A percentile compares a stretch with the other conserved stretches of the same genome.
Conservation (phyloP, 2,329 filamentous ascomycete species). For the Uncinocarpus reesii region DNA sequence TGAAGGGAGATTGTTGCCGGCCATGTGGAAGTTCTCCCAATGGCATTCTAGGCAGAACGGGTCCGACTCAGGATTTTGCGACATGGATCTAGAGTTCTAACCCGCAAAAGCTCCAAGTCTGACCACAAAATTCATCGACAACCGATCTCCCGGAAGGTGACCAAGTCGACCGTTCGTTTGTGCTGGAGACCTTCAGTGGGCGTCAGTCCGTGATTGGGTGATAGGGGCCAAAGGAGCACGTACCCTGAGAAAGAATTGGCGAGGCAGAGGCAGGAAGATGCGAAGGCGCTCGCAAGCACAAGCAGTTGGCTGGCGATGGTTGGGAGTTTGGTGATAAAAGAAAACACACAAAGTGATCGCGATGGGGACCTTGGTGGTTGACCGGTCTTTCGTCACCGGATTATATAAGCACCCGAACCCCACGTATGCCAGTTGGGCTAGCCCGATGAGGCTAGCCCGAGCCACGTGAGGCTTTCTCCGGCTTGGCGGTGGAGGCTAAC, state of each 20-base stretch:
- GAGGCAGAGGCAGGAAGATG: not conserved
- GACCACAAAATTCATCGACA: not conserved
- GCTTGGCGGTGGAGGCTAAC: too few species aligned
- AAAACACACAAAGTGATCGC: not conserved
- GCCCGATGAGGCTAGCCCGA: not conserved
- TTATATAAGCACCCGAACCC: not conserved
- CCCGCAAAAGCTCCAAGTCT: not conserved
- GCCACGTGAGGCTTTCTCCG: too few species aligned
- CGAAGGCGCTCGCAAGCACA: not conserved
- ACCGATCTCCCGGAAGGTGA: not conserved
- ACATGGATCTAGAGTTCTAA: conserved; percentile 11
- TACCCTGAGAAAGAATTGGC: not conserved
- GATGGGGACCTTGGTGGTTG: conserved; percentile 9
- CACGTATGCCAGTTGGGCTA: not conserved
- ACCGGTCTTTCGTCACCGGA: not conserved
- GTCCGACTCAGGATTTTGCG: conserved; percentile 14
- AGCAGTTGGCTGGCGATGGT: not conserved
- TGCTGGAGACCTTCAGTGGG: not conserved
- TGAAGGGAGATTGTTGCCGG: conserved; percentile 23
- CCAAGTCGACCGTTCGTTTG: not conserved
- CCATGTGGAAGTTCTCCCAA: conserved; percentile 32
- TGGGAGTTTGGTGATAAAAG: not conserved
- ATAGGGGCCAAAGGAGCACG: not conserved
- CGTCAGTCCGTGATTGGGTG: too few species aligned
- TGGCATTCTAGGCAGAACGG: conserved; percentile 36